Evolutionary conservation across 139 green algal species (phyloP), one percentile per base, ranked within the genome.

Genomic region (Chlamydomonas schloesseri): DNA sequence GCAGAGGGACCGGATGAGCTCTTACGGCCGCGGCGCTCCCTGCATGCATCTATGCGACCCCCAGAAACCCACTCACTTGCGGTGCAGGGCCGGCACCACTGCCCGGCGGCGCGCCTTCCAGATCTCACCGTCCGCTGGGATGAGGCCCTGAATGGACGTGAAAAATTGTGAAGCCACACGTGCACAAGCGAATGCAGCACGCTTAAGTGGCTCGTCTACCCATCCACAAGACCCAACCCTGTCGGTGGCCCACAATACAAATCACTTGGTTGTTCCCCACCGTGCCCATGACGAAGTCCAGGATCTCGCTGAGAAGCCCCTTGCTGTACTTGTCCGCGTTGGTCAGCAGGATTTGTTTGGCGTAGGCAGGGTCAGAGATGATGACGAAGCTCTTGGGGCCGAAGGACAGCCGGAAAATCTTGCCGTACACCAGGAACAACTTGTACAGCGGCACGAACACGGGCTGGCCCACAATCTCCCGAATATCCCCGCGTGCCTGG

Each of bases 401-500:
- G 89, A 99, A 99, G 42, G 89, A 93, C 3, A 99, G 94, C 13
- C 93, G 88, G 94, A 99, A 99, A 53, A 99, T 94, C 46, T 93
- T 92, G 81, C 87, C 87, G 71, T 90, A 90, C 37, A 88, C 58
- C 10, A 84, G 87, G 84, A 96, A 99, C 28, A 99, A 94, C 36
- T 95, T 96, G 93, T 97, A 99, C 31, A 99, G 93, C 33, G 96
- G 95, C 13, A 99, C 90, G 82, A 99, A 99, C n/a, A 99, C 95
- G 11, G 97, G 97, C 93, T 99, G 91, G 20, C 94, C 97, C 57
- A 99, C 91, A 34, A 99, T 98, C 84, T 98, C 94, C 2, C 96
- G 91, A 53, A 99, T 95, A 90, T 99, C 96, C 21, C 90, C 89
- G 4, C 75, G 84, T 0, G 89, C 89, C 79, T 85, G 79, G 26